A percentile compares a stretch with the other conserved stretches of the same genome.
These are phyloP conservation scores for Posidonia australis DNA, from an alignment of 106 monocot species.

Conservation along the genomic window DNA sequence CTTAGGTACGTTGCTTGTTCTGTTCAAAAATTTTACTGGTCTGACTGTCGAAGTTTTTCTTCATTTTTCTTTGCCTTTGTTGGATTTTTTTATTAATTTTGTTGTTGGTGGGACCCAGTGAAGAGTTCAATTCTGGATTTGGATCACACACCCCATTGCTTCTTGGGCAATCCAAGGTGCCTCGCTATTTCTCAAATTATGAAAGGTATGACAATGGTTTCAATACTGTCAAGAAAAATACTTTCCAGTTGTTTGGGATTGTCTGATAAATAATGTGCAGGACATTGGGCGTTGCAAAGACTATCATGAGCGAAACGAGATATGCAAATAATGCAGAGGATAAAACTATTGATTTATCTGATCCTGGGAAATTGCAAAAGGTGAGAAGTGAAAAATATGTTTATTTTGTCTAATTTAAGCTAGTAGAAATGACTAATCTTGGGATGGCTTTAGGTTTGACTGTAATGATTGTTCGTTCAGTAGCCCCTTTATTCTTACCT, in stretches of 20 bases:
- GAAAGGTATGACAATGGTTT: slow-evolving; percentile 37
- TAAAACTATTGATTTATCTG: slow-evolving; percentile 49
- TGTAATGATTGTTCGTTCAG: too few relatives aligned
- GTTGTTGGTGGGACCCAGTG: slow-evolving; percentile 31
- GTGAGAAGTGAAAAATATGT: too few relatives aligned
- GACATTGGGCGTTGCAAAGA: slow-evolving; percentile 43
- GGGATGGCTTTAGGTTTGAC: background rate
- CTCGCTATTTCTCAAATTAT: slow-evolving; percentile 77
- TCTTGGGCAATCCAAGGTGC: slow-evolving; percentile 88
- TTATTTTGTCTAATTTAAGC: too few relatives aligned
- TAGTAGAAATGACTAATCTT: too few relatives aligned
- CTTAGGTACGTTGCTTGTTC: slow-evolving; percentile 38
- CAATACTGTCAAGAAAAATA: background rate
- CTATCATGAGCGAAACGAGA: slow-evolving; percentile 41
- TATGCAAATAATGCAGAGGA: slow-evolving; percentile 54
- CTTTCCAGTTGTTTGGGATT: background rate
- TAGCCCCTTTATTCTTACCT: too few relatives aligned
- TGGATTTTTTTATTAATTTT: background rate
- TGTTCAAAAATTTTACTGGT: background rate
- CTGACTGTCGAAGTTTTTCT: background rate
- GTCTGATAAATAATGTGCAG: slow-evolving; percentile 20
- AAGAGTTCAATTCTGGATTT: slow-evolving; percentile 87
- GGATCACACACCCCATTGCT: slow-evolving; percentile 91
- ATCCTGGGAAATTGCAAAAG: slow-evolving; percentile 39
- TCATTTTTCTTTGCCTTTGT: background rate